Percentiles rank a stretch among this genome's conserved stretches.
Evolutionary conservation across 2,329 filamentous ascomycete species (phyloP).

Genomic region (Fusarium oxysporum): DNA sequence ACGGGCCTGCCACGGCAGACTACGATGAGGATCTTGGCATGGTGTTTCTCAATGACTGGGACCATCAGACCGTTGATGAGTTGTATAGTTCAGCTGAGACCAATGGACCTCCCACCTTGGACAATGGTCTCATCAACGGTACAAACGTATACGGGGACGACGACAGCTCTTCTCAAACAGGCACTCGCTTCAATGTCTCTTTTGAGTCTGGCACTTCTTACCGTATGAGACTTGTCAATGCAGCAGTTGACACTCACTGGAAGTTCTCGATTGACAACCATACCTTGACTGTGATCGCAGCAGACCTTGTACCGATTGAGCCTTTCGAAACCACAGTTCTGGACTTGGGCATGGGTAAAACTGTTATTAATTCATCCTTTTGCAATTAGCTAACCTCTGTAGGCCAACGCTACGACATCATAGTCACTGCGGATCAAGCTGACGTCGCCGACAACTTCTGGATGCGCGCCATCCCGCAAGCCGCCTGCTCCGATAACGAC

Average conservation of each 20-base stretch:
- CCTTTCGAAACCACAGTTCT: constrained; percentile 62
- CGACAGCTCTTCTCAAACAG: constrained; percentile 37
- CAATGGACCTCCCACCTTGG: constrained; percentile 51
- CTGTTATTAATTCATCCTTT: rapidly evolving
- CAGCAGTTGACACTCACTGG: constrained; percentile 56
- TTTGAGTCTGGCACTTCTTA: constrained; percentile 58
- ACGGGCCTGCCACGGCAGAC: constrained; percentile 67
- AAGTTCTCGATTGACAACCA: constrained; percentile 68
- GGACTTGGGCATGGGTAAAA: constrained; percentile 35
- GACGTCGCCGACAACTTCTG: constrained; percentile 56
- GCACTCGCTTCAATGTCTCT: constrained; percentile 51
- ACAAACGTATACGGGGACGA: constrained; percentile 53
- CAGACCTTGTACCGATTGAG: constrained; percentile 68
- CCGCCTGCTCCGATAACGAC: constrained; percentile 54
- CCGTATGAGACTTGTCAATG: constrained; percentile 62
- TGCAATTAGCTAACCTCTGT: rapidly evolving
- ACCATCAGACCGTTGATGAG: constrained; percentile 57
- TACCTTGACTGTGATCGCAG: constrained; percentile 66
- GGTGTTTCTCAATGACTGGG: constrained; percentile 70
- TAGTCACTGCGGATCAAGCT: constrained; percentile 55
- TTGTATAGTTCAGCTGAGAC: constrained; percentile 43
- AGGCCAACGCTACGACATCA: constrained; percentile 61
- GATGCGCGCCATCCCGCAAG: constrained; percentile 60
- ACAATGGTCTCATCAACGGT: constrained; percentile 61
- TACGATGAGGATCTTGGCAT: constrained; percentile 74